phyloP scores from a whole-genome alignment of 129 eudicot species.

The Helianthus tuberosus region DNA sequence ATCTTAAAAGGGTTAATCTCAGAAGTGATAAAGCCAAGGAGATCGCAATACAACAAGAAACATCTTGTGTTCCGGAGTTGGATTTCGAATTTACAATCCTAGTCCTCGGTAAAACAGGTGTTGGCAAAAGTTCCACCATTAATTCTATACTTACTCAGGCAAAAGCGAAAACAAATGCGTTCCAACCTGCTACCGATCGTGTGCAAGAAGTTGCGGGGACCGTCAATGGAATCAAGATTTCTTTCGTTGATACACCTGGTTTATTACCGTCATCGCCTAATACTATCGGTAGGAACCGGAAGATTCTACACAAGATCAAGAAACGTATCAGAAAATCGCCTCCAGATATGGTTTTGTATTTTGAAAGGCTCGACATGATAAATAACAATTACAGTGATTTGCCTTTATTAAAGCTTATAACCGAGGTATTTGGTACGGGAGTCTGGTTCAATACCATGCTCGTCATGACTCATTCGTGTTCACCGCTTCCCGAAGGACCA shows the following conservation, averaged over 20 bases:
- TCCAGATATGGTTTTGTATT: constrained; percentile 83
- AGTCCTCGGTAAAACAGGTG: constrained; percentile 88
- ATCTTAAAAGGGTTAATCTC: constrained; percentile 71
- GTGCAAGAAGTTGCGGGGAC: constrained; percentile 71
- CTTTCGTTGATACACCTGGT: constrained; percentile 96
- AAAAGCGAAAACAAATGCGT: constrained; percentile 77
- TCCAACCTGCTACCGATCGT: constrained; percentile 67
- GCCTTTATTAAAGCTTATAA: constrained; percentile 76
- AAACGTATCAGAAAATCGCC: constrained; percentile 55
- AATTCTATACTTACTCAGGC: constrained; percentile 80
- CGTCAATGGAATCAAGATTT: constrained; percentile 65
- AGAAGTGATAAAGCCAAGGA: constrained; percentile 62
- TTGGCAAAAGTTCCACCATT: constrained; percentile 95
- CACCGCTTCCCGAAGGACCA: constrained; percentile 83
- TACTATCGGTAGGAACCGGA: constrained; percentile 58
- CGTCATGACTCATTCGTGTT: constrained; percentile 90
- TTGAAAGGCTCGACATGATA: constrained; percentile 82
- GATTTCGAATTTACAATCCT: constrained; percentile 75
- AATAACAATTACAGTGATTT: constrained; percentile 62
- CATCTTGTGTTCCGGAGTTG: constrained; percentile 53
- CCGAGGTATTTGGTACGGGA: constrained; percentile 77
- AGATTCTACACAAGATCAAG: constrained; percentile 67
- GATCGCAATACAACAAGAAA: constrained; percentile 75
- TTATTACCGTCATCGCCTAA: constrained; percentile 62
- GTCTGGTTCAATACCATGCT: constrained; percentile 96